Conservation (phyloP, 192 early-diverging fungal species). For the Rhizophagus sp. region DNA sequence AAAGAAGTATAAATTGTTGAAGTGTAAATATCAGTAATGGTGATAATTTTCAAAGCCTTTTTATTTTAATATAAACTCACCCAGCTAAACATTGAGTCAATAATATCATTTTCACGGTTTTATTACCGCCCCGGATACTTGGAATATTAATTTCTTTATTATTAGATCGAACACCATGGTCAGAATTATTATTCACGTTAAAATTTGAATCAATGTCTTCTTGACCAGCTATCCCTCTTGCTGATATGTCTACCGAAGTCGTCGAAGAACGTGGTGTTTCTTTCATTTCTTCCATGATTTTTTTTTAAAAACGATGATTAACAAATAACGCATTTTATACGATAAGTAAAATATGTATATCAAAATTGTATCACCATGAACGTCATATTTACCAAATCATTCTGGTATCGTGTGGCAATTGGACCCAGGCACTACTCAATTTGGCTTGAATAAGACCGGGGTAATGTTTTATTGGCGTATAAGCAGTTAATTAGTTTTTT, state of each 20-base stretch:
- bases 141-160: background rate
- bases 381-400: too few species aligned
- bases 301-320: background rate
- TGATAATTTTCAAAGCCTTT: background rate
- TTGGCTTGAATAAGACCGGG: too few species aligned
- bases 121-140: slow-evolving; percentile 41
- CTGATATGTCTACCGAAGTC: background rate
- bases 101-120: slow-evolving; percentile 49
- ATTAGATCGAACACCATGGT: background rate
- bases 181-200: background rate
- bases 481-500: too few species aligned
- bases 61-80: background rate
- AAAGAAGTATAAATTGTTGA: background rate
- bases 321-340: too few species aligned
- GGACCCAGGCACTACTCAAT: too few species aligned
- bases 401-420: too few species aligned
- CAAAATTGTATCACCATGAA: too few species aligned
- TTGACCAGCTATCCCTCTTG: background rate
- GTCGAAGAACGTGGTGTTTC: background rate
- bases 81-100: slow-evolving; percentile 40
- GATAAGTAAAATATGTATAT: too few species aligned
- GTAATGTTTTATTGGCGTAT: too few species aligned
- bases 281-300: background rate
- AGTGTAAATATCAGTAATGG: background rate
- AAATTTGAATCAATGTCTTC: background rate